Base-by-base conservation (phyloP, 1,284 basidiomycete species). In the Termitomyces sp. region DNA sequence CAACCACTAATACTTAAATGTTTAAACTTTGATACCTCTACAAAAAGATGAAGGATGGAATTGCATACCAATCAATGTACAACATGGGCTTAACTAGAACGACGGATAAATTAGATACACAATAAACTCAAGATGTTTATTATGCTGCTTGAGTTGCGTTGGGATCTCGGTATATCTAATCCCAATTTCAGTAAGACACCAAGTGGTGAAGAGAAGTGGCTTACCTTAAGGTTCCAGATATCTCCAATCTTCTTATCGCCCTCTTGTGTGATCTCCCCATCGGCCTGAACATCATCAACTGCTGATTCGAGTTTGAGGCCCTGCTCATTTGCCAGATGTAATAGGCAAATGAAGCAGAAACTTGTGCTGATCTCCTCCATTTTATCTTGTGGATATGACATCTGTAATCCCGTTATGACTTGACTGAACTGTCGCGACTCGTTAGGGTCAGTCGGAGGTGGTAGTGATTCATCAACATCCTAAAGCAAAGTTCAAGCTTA, bases 311-410 rank as follows among this genome's bases (percentile, higher is more conserved):
- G 77, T 63, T 86, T 88, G 41, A 97, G 76, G 1, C 95, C 95
- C 65, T 93, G 91, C 67, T 98, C 94, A 66, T 98, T 97, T 41
- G 94, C 95, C 38, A 99, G 76, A 73, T 97, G 94, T 31, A 97
- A 73, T 33, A 99, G 73, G 66, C 96, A 99, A 68, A 99, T 99
- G 76, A 99, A 99, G 71, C 96, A 99, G 83, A 97, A 99, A 57
- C 93, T 97, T 8, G 97, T 99, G 67, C 93, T 97, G 68, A 99
- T 97, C 62, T 99, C 97, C 42, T 90, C 86, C 87, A 99, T 90
- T 76, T 95, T 97, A 41, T 97, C 93, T 56, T 77, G 77, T 0
- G 96, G 91, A 69, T 99, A 99, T 7, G 86, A 81, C 47, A 75
- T 78, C 59, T 90, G 84, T 34, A 99, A 76, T 14, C 84, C 86